A percentile compares a stretch with the other conserved stretches of the same genome.
Evolutionary conservation across 805 yeast species (phyloP).

Genomic region (Yarrowia hollandica): DNA sequence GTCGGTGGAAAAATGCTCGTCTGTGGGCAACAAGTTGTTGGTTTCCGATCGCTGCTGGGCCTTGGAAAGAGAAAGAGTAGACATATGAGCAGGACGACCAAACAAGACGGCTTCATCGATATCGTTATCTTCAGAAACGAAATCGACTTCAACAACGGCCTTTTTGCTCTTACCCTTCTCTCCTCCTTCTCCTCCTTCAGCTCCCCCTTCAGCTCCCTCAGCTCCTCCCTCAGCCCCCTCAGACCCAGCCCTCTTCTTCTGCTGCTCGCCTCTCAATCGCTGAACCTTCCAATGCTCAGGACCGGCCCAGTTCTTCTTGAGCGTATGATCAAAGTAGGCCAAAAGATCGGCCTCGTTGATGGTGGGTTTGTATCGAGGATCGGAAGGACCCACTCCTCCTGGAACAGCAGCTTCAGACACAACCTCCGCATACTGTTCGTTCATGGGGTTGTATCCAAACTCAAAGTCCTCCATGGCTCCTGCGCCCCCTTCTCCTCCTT

Average conservation of each 20-base stretch:
- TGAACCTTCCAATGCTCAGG: slow-evolving; percentile 89
- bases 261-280: slow-evolving; percentile 47
- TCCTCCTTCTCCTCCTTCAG: not conserved
- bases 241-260: not conserved
- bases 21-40: slow-evolving; percentile 65
- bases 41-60: slow-evolving; percentile 46
- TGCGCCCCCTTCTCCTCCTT: not conserved
- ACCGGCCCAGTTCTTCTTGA: slow-evolving; percentile 82
- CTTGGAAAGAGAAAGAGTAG: slow-evolving; percentile 47
- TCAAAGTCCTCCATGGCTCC: slow-evolving; percentile 15
- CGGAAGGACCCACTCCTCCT: not conserved
- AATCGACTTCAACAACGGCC: slow-evolving; percentile 48
- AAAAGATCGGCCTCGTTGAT: slow-evolving; percentile 53
- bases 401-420: not conserved
- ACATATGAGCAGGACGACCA: slow-evolving; percentile 40
- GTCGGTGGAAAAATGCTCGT: slow-evolving; percentile 67
- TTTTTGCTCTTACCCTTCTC: slow-evolving; percentile 33
- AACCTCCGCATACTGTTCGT: slow-evolving; percentile 8
- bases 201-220: slow-evolving; percentile 27
- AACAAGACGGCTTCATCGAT: slow-evolving; percentile 48
- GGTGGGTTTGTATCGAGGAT: slow-evolving; percentile 12
- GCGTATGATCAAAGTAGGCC: slow-evolving; percentile 76
- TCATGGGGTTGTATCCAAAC: slow-evolving; percentile 24
- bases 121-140: slow-evolving; percentile 43
- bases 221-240: not conserved